Percentiles rank a stretch among this genome's conserved stretches.
phyloP scores from a whole-genome alignment of 257 asterid genomes.

The Nicotiana tomentosiformis region DNA sequence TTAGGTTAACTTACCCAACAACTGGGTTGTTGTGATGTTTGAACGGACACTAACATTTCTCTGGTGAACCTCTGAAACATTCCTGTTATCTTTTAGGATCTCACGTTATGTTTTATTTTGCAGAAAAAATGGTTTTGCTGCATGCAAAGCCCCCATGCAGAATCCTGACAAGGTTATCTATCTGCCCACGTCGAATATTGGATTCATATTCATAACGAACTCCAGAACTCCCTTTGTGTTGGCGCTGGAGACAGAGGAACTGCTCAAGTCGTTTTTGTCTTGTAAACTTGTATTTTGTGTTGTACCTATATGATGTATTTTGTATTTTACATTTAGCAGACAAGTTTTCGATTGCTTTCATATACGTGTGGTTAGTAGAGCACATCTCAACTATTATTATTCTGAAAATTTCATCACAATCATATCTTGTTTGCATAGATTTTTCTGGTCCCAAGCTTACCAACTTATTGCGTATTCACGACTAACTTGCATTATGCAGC shows the following conservation, averaged over 20 bases:
- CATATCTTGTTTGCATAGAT: background rate
- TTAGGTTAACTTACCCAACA: background rate
- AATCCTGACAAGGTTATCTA: conserved; percentile 38
- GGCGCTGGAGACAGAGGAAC: conserved; percentile 33
- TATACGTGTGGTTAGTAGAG: conserved; percentile 3
- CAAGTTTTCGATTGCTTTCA: conserved; percentile 23
- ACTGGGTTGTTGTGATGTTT: background rate
- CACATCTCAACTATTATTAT: background rate
- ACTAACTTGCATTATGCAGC: background rate
- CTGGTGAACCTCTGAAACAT: background rate
- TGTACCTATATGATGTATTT: conserved; percentile 23
- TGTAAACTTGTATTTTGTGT: conserved; percentile 36
- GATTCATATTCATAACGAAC: conserved; percentile 39
- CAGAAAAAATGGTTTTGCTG: conserved; percentile 98
- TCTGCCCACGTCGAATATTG: conserved; percentile 30
- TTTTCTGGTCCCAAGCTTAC: background rate
- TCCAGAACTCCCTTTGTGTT: conserved; percentile 21
- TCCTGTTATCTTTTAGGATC: background rate
- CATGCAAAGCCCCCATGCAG: conserved; percentile 59
- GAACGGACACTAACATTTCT: background rate
- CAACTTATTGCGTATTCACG: background rate
- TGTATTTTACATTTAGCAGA: conserved; percentile 28
- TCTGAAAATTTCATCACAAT: background rate
- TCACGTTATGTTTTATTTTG: conserved; percentile 16
- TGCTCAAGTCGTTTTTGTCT: conserved; percentile 43